Evolutionary conservation across 2,329 filamentous ascomycete genomes (phyloP).

Genomic region (Alternaria gaisen): DNA sequence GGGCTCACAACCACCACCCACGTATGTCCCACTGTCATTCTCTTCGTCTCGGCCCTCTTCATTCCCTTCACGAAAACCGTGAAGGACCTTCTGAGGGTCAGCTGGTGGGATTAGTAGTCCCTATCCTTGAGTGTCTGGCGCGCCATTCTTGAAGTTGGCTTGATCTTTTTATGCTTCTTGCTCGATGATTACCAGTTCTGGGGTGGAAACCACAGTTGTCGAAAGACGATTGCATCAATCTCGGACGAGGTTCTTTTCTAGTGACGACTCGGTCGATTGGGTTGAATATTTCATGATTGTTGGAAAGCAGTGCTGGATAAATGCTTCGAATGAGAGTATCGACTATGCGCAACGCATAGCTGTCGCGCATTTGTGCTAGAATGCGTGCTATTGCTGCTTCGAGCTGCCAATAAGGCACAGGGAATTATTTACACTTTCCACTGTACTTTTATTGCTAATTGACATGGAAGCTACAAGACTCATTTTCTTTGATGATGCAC

Average conservation of each 20-base stretch:
- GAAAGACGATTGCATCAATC: not conserved
- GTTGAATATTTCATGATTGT: not conserved
- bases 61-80: too few species aligned
- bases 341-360: too few species aligned
- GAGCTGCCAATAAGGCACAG: accelerated
- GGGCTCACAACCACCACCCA: accelerated
- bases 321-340: not conserved
- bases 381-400: not conserved
- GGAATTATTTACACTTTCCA: not conserved
- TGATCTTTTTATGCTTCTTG: conserved; percentile 2
- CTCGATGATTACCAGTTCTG: not conserved
- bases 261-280: not conserved
- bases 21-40: accelerated
- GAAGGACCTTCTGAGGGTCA: accelerated
- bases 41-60: not conserved
- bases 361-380: not conserved
- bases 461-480: not conserved
- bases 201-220: not conserved
- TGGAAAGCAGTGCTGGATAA: not conserved
- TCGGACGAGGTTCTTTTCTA: not conserved
- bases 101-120: not conserved
- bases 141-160: not conserved
- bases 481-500: not conserved
- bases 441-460: not conserved
- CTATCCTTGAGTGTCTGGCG: not conserved